Conservation (phyloP, 768 basidiomycete genomes). For the Calocybe cyanea region DNA sequence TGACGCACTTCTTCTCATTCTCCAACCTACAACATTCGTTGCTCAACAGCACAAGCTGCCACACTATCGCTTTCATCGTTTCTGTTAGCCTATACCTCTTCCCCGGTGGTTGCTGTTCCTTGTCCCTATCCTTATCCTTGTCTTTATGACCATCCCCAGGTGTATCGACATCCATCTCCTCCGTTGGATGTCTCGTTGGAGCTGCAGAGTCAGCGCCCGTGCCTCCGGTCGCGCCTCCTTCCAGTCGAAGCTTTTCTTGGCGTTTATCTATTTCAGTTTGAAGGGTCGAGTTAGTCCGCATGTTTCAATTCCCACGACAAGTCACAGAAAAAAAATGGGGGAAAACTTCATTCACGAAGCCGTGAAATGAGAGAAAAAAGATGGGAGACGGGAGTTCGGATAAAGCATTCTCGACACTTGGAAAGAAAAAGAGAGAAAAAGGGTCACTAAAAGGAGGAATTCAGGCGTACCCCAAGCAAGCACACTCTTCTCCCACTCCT, state of each 20-base stretch:
- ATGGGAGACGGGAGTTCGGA: too few species aligned
- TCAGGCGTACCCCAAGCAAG: slow-evolving; percentile 60
- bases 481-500: slow-evolving; percentile 74
- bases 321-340: too few species aligned
- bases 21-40: slow-evolving; percentile 75
- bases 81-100: slow-evolving; percentile 82
- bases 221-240: slow-evolving; percentile 24
- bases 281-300: slow-evolving; percentile 35
- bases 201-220: slow-evolving; percentile 31
- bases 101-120: slow-evolving; percentile 56
- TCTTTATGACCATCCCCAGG: slow-evolving; percentile 1
- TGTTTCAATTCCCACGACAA: too few species aligned
- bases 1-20: slow-evolving; percentile 58
- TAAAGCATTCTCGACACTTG: too few species aligned
- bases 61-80: slow-evolving; percentile 72
- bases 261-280: slow-evolving; percentile 40
- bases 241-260: slow-evolving; percentile 50
- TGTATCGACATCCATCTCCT: slow-evolving; percentile 42
- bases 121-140: slow-evolving; percentile 17
- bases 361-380: too few species aligned
- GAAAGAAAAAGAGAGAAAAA: too few species aligned
- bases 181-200: slow-evolving; percentile 41
- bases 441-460: slow-evolving; percentile 2
- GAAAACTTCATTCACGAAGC: too few species aligned
- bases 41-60: slow-evolving; percentile 76